phyloP scores from a whole-genome alignment of 495 filamentous ascomycete species.

The Rhizodiscina lignyota region DNA sequence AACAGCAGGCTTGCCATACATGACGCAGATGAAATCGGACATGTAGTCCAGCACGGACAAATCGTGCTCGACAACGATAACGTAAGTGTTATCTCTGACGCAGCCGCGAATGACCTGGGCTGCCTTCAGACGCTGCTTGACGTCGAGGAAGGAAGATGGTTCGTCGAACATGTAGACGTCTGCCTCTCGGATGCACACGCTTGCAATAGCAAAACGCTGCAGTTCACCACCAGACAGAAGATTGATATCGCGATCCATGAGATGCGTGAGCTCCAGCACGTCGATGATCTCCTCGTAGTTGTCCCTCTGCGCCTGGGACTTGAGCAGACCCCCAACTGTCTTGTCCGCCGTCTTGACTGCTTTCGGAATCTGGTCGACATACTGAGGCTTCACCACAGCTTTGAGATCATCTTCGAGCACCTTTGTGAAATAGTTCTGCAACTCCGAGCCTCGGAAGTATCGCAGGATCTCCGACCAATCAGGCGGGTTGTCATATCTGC shows the following conservation, averaged over 20 bases:
- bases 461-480: conserved; percentile 99
- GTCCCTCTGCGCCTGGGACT: conserved; percentile 52
- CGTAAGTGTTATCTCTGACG: conserved; percentile 75
- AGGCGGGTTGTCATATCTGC: conserved; percentile 85
- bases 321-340: conserved; percentile 59
- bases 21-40: conserved; percentile 93
- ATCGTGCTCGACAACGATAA: conserved; percentile 98
- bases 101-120: conserved; percentile 83
- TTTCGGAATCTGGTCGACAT: conserved; percentile 92
- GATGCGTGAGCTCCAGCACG: conserved; percentile 69
- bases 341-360: conserved; percentile 68
- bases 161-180: conserved; percentile 97
- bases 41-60: conserved; percentile 95
- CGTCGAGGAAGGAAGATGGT: conserved; percentile 95
- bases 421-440: conserved; percentile 99
- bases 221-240: conserved; percentile 92
- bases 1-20: conserved; percentile 86
- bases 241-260: conserved; percentile 73
- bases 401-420: conserved; percentile 90
- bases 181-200: conserved; percentile 87
- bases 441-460: conserved; percentile 90
- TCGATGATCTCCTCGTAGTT: conserved; percentile 78
- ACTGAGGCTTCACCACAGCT: conserved; percentile 96
- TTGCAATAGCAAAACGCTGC: conserved; percentile 90
- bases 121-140: conserved; percentile 90